A percentile compares a stretch with the other conserved stretches of the same genome.
Evolutionary conservation across 129 eudicot species (phyloP).

Genomic region (Tanacetum coccineum): DNA sequence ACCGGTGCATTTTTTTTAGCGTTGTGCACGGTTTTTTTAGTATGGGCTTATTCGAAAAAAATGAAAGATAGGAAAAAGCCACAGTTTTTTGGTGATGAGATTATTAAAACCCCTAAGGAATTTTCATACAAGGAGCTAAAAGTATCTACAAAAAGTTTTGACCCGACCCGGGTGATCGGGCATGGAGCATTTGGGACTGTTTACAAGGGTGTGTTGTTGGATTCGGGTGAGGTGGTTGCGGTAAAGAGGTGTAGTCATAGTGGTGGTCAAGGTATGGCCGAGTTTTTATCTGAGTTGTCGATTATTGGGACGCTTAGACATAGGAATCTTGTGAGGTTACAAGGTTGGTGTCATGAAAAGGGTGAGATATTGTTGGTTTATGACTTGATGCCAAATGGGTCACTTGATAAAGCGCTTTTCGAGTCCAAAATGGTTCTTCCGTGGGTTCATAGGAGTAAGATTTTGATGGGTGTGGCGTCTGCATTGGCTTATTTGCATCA

Average conservation of each 20-base stretch:
- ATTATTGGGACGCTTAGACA: constrained; percentile 90
- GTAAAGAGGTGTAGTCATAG: constrained; percentile 79
- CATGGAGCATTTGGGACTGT: constrained; percentile 97
- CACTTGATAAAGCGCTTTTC: constrained; percentile 82
- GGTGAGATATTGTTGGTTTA: constrained; percentile 81
- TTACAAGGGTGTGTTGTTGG: constrained; percentile 64
- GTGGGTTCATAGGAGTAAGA: constrained; percentile 72
- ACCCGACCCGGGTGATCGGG: constrained; percentile 59
- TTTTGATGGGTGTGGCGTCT: constrained; percentile 78
- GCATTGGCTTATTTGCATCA: constrained; percentile 92
- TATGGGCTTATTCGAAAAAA: constrained; percentile 66
- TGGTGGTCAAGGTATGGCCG: constrained; percentile 82
- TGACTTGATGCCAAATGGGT: constrained; percentile 91
- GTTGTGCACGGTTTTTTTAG: constrained; percentile 38
- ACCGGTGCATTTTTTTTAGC: constrained; percentile 71
- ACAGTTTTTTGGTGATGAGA: constrained; percentile 45
- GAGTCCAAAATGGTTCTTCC: constrained; percentile 64
- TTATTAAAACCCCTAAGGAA: constrained; percentile 85
- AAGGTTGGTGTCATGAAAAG: constrained; percentile 96
- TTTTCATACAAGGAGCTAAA: constrained; percentile 77
- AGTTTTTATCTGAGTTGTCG: constrained; percentile 84
- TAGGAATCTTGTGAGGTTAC: constrained; percentile 82
- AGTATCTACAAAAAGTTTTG: constrained; percentile 62
- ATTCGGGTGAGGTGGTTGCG: constrained; percentile 67
- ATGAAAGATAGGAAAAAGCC: constrained; percentile 35